Evolutionary conservation across 2,329 filamentous ascomycete species (phyloP).

Genomic region (Xylaria hypoxylon): DNA sequence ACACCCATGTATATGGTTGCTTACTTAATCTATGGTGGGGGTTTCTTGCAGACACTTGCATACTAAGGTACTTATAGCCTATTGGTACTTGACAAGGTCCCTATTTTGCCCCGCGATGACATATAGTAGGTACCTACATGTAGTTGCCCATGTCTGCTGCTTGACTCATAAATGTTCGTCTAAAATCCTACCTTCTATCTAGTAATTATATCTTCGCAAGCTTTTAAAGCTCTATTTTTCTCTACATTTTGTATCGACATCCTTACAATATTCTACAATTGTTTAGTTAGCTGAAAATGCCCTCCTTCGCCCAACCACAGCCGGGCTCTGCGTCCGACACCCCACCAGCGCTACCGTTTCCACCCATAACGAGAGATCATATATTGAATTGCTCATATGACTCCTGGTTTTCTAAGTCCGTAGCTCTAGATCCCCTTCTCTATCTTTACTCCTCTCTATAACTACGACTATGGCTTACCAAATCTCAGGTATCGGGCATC

Average conservation of each 20-base stretch:
- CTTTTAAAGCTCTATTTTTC: neutral
- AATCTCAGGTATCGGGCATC: slow-evolving; percentile 75
- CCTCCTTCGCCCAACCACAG: slow-evolving; percentile 43
- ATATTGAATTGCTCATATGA: slow-evolving; percentile 96
- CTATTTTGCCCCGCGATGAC: slow-evolving; percentile 38
- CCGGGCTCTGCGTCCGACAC: slow-evolving; percentile 39
- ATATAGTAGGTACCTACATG: neutral
- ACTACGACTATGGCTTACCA: slow-evolving; percentile 29
- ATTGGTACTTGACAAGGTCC: neutral
- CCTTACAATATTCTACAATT: neutral
- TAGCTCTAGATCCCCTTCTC: neutral
- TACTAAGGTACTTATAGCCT: too few species aligned
- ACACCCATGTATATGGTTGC: too few species aligned
- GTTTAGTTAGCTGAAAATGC: slow-evolving; percentile 40
- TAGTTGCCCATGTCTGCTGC: neutral
- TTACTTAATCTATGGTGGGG: slow-evolving; percentile 19
- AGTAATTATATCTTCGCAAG: neutral
- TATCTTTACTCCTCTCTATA: neutral
- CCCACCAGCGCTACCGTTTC: slow-evolving; percentile 64
- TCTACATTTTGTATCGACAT: neutral
- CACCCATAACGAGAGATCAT: slow-evolving; percentile 84
- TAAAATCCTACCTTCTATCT: neutral
- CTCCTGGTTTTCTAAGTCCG: slow-evolving; percentile 83
- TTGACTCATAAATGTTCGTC: slow-evolving; percentile 26
- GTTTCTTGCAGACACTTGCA: slow-evolving; percentile 2